Base-by-base conservation (phyloP, 1,284 basidiomycete species). In the Fomitopsis schrenkii region DNA sequence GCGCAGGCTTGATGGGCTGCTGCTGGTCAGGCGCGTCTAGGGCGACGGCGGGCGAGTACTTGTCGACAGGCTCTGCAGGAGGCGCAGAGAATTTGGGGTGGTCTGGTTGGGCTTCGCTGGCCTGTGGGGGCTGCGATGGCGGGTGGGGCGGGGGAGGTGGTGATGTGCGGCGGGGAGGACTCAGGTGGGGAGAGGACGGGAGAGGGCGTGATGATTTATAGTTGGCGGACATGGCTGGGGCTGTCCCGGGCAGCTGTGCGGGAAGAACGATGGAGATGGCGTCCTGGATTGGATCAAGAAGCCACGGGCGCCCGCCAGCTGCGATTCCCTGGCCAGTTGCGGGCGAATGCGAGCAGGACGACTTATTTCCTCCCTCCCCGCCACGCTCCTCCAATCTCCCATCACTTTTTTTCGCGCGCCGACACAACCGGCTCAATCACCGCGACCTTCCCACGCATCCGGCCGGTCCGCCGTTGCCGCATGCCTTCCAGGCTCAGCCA, bases 211-310 rank as follows among this genome's bases (percentile, higher is more conserved):
- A 54, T 54, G 52, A 33, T 54, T 54, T 54, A 54, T 54, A 54
- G 52, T 36, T 36, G 52, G 36, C 52, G 52, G 35, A 33, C 52
- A 54, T 54, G 33, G 35, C 36, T 40, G 36, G 36, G 52, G 52
- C 52, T 54, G 52, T 54, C 52, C 52, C 33, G 52, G 15, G 48
- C 36, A 36, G 52, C 52, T 54, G 52, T 54, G 52, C 52, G 52
- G 52, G 52, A 54, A 54, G 52, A 45, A 54, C 52, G 52, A 54
- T 54, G 52, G 52, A 54, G 52, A 54, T 54, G 52, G 52, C 52
- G 52, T 54, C 52, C 52, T 54, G 52, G 52, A 54, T 54, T 54
- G 52, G 52, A 54, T 54, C 52, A 54, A 28, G 52, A 54, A 54
- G 15, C 35, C 52, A 54, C 52, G 52, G 52, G 52, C 52, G 52